phyloP scores from a whole-genome alignment of 23 red algal species.

The Chondrus crispus region DNA sequence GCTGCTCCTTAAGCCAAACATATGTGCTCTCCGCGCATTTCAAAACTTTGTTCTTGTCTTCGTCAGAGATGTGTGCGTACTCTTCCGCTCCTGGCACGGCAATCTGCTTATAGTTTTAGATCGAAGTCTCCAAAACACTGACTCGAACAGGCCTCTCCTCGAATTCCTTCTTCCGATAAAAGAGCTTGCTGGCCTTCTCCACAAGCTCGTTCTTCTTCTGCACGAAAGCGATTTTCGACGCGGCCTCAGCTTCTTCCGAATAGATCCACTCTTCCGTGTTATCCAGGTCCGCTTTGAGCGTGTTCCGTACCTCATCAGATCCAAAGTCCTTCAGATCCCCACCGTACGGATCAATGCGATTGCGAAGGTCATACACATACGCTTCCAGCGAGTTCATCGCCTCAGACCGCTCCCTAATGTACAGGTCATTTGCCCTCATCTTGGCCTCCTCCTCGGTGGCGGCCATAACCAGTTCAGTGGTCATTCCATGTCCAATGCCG shows the following conservation, averaged over 20 bases:
- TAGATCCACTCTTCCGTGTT: constrained; percentile 98
- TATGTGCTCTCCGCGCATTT: constrained; percentile 59
- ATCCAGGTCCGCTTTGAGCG: constrained; percentile 65
- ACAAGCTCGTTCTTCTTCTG: constrained; percentile 40
- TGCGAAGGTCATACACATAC: constrained; percentile 96
- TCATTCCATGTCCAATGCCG: constrained; percentile 6
- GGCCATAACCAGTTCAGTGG: constrained; percentile 1
- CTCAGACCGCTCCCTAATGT: constrained; percentile 85
- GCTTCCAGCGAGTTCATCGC: constrained; percentile 95
- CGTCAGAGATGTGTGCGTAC: constrained; percentile 70
- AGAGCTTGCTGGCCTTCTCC: constrained; percentile 13
- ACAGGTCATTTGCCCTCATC: constrained; percentile 91
- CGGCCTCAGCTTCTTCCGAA: constrained; percentile 79
- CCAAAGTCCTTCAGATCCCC: constrained; percentile 81
- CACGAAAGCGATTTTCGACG: constrained; percentile 81
- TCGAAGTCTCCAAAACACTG: constrained; percentile 37
- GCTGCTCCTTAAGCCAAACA: constrained; percentile 68
- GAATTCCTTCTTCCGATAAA: constrained; percentile 66
- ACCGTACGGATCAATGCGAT: constrained; percentile 64
- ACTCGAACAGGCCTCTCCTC: constrained; percentile 69
- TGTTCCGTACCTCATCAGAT: constrained; percentile 1
- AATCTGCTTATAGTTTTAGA: constrained; percentile 45
- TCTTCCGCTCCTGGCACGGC: constrained; percentile 42
- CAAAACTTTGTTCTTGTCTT: constrained; percentile 62
- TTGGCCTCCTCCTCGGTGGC: constrained; percentile 72